Evolutionary conservation across 2,329 filamentous ascomycete genomes (phyloP).

Genomic region (Aspergillus aculeatinus): DNA sequence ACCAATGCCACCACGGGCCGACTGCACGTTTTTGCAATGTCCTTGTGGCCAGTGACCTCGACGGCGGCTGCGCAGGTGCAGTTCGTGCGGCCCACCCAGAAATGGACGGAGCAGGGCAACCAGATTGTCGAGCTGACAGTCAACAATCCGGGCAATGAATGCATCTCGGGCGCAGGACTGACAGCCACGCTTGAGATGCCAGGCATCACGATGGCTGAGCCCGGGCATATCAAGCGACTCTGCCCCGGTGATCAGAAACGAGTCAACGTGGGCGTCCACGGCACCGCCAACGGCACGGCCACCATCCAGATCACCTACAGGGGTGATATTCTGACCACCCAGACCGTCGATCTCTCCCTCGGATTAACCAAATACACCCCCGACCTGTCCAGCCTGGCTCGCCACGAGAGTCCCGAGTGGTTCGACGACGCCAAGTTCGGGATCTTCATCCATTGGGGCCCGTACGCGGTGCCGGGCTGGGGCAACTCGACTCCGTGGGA

Average conservation of each 20-base stretch:
- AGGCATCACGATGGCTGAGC: background rate
- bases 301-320: background rate
- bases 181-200: background rate
- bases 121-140: background rate
- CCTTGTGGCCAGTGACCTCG: background rate
- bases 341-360: background rate
- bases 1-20: background rate
- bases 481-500: slow-evolving; percentile 45
- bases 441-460: slow-evolving; percentile 62
- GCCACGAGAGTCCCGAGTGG: slow-evolving; percentile 30
- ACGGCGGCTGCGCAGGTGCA: background rate
- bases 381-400: background rate
- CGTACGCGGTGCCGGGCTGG: slow-evolving; percentile 58
- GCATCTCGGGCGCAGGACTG: background rate
- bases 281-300: slow-evolving; percentile 1
- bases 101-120: slow-evolving; percentile 2
- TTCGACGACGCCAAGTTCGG: slow-evolving; percentile 58
- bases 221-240: slow-evolving; percentile 1
- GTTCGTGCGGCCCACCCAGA: slow-evolving; percentile 1
- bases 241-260: slow-evolving; percentile 4
- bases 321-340: background rate
- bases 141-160: background rate
- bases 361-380: background rate
- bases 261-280: background rate
- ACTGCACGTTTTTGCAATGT: background rate